Evolutionary conservation across 108 stramenopile species (phyloP).

Genomic region (Phaeodactylum tricornutum): DNA sequence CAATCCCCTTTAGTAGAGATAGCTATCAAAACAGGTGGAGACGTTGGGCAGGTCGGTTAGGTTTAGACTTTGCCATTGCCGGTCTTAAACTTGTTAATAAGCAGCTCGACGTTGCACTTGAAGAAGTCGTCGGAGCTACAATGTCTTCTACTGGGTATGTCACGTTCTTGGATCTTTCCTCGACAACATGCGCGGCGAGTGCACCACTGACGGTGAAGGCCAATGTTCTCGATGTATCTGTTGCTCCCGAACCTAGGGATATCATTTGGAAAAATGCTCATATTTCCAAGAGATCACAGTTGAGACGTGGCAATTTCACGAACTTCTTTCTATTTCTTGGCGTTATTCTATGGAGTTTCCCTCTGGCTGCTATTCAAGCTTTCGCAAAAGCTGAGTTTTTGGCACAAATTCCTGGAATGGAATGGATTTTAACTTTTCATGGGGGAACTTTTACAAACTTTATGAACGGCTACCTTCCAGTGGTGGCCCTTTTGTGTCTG

Average conservation of each 20-base stretch:
- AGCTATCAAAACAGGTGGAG: conserved; percentile 8
- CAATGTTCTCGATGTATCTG: conserved; percentile 37
- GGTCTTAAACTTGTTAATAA: conserved; percentile 31
- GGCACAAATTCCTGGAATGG: conserved; percentile 49
- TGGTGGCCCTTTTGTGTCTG: conserved; percentile 62
- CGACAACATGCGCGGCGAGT: conserved; percentile 59
- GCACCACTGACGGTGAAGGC: conserved; percentile 64
- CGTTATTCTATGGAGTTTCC: conserved; percentile 80
- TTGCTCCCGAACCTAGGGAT: conserved; percentile 82
- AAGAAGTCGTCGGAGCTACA: conserved; percentile 51
- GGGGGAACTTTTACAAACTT: conserved; percentile 52
- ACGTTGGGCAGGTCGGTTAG: conserved; percentile 36
- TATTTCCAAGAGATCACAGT: conserved; percentile 21
- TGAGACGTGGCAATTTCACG: conserved; percentile 45
- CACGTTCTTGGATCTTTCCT: conserved; percentile 74
- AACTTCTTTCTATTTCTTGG: conserved; percentile 58
- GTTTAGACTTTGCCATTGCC: conserved; percentile 49
- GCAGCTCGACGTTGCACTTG: conserved; percentile 27
- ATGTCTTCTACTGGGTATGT: conserved; percentile 87
- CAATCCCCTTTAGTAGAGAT: background rate
- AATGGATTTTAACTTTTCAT: conserved; percentile 32
- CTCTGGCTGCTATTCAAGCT: conserved; percentile 72
- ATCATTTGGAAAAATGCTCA: conserved; percentile 82
- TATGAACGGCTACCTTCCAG: conserved; percentile 88
- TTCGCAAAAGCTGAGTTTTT: conserved; percentile 67